Conservation (phyloP, 768 basidiomycete genomes). For the Trametes cubensis region DNA sequence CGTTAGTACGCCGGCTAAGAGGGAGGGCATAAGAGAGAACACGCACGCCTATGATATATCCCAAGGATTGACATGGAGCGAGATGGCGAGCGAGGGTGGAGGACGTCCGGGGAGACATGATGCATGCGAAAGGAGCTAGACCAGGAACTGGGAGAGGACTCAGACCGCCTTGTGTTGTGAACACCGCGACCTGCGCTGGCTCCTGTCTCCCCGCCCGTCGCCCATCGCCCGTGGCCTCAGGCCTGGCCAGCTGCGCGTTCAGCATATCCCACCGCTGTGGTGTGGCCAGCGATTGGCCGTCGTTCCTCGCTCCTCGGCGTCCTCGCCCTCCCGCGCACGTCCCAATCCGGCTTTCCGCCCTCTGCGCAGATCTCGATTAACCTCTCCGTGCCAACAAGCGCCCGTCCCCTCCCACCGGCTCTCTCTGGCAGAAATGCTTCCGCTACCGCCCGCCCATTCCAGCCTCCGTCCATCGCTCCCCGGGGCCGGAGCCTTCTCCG, state of each 20-base stretch:
- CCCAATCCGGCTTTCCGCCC: background rate
- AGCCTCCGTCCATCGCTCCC: background rate
- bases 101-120: background rate
- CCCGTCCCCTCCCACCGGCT: background rate
- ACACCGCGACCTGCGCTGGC: background rate
- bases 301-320: no score
- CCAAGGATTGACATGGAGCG: background rate
- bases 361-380: background rate
- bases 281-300: no score
- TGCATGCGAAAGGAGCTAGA: background rate
- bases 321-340: no score
- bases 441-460: background rate
- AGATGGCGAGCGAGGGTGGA: background rate
- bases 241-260: background rate
- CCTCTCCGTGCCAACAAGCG: background rate
- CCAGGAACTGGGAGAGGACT: background rate
- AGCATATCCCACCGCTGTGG: no score
- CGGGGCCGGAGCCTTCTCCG: background rate
- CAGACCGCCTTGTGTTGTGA: slow-evolving; percentile 14
- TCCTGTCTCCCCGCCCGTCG: background rate
- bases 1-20: background rate
- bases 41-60: background rate
- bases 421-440: background rate
- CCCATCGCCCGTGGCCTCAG: no score
- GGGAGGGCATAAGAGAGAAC: background rate